phyloP scores from a whole-genome alignment of 164 flowering plant genomes.

The Annona cherimola region DNA sequence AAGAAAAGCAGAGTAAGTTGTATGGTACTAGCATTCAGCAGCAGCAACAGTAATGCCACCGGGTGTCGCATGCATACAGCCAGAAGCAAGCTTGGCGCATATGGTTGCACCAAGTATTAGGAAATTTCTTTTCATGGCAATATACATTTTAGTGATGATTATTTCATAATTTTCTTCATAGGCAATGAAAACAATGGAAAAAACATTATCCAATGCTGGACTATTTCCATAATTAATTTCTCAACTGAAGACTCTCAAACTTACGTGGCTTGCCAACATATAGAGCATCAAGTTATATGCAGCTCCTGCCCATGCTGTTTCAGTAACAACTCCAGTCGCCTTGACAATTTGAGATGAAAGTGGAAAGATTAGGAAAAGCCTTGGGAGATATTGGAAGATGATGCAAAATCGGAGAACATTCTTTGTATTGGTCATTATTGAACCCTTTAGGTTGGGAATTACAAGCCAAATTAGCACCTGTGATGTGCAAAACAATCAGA shows the following conservation, averaged over 20 bases:
- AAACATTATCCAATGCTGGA: neutral
- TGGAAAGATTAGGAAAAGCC: constrained; percentile 65
- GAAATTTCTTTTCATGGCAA: neutral
- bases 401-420: constrained; percentile 41
- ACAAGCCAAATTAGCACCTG: constrained; percentile 73
- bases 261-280: constrained; percentile 87
- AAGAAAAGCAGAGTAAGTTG: too few relatives aligned
- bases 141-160: neutral
- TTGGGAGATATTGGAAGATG: constrained; percentile 59
- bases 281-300: constrained; percentile 76
- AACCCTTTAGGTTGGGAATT: constrained; percentile 56
- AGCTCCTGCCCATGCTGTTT: constrained; percentile 91
- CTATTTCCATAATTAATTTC: neutral
- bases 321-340: constrained; percentile 60
- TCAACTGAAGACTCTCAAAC: constrained; percentile 12
- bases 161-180: neutral
- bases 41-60: too few relatives aligned
- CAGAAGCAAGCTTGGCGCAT: too few relatives aligned
- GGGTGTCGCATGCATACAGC: too few relatives aligned
- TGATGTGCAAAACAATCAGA: constrained; percentile 6
- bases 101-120: too few relatives aligned
- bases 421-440: constrained; percentile 61
- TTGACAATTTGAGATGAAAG: constrained; percentile 58
- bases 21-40: too few relatives aligned
- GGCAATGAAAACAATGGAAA: neutral